Conservation (phyloP, 1,139 yeast genomes). For the Nadsonia starkeyi-henricii region DNA sequence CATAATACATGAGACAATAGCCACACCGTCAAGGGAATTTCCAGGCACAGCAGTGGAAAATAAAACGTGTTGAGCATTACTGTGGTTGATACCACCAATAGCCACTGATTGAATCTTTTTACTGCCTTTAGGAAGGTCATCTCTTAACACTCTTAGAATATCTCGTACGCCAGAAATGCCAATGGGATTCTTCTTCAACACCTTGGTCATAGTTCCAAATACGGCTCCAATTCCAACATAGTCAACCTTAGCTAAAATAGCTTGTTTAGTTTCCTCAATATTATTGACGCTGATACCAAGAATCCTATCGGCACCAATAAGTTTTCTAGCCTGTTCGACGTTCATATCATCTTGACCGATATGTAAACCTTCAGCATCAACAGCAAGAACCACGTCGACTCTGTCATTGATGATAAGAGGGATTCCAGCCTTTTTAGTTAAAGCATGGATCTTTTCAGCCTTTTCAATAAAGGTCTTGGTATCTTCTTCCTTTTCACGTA, state of each 20-base stretch:
- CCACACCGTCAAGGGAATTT: conserved; percentile 52
- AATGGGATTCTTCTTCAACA: conserved; percentile 34
- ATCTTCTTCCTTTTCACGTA: conserved; percentile 64
- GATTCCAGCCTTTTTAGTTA: conserved; percentile 45
- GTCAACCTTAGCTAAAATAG: conserved; percentile 47
- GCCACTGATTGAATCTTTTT: conserved; percentile 43
- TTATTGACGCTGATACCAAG: conserved; percentile 67
- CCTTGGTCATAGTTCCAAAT: conserved; percentile 62
- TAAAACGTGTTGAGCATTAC: conserved; percentile 45
- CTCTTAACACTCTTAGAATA: conserved; percentile 37
- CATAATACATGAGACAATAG: conserved; percentile 80
- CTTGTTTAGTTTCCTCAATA: conserved; percentile 42
- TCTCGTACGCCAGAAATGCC: conserved; percentile 58
- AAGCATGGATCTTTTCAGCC: conserved; percentile 45
- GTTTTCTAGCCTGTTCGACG: conserved; percentile 40
- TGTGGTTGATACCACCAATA: conserved; percentile 73
- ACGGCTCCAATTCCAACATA: conserved; percentile 83
- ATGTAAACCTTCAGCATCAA: conserved; percentile 86
- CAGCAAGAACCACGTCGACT: conserved; percentile 78
- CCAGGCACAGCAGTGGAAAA: conserved; percentile 36
- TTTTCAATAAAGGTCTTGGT: conserved; percentile 53
- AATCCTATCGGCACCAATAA: conserved; percentile 62
- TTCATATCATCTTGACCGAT: conserved; percentile 89
- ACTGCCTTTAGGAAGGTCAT: conserved; percentile 18
- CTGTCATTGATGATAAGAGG: conserved; percentile 84